Base-by-base conservation (phyloP, 169 alveolate species). In the Plasmodium falciparum region DNA sequence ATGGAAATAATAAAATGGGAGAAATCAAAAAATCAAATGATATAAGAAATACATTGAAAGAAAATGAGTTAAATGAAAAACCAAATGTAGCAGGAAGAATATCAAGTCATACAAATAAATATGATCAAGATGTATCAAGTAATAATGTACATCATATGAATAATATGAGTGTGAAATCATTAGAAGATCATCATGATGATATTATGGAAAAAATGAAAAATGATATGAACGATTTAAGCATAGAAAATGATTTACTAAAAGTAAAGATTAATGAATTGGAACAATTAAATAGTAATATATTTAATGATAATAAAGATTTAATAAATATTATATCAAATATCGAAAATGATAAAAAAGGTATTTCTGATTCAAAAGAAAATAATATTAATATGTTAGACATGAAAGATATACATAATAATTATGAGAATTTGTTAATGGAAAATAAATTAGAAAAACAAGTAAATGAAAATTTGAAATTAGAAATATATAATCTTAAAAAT, bases 291-390 rank as follows among this genome's bases (percentile, higher is more conserved):
- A 67, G 50, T 17, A 69, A 56, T 33, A 47, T 80, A 56, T 80
- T 69, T 58, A 80, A 61, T 61, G 90, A 80, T 63, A 80, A 80
- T 58, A 80, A 80, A 63, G 85, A 69, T 24, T 69, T 80, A 56
- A 56, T 80, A 12, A 47, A 80, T 54, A 70, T 80, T 22, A 80
- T 80, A 33, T 58, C 88, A 17, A 54, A 67, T 52, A 13, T 52
- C 9, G 71, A 72, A 72, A 50, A 43, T 43, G 45, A 71, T 15
- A 11, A 22, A 11, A 69, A 69, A 3, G 47, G 13, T 33, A 26
- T 13, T 17, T n/a, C 65, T 17, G 65, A 56, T 56, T 29, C 9
- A 1, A 73, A 61, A 3, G 17, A 33, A 24, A 39, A 50, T 5
- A 12, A 67, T n/a, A 26, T 20, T 3, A 26, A 78, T 50, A 65